Percentiles rank a stretch among this genome's conserved stretches.
phyloP scores from a whole-genome alignment of 2,329 filamentous ascomycete genomes.

The Aureobasidium sp. region DNA sequence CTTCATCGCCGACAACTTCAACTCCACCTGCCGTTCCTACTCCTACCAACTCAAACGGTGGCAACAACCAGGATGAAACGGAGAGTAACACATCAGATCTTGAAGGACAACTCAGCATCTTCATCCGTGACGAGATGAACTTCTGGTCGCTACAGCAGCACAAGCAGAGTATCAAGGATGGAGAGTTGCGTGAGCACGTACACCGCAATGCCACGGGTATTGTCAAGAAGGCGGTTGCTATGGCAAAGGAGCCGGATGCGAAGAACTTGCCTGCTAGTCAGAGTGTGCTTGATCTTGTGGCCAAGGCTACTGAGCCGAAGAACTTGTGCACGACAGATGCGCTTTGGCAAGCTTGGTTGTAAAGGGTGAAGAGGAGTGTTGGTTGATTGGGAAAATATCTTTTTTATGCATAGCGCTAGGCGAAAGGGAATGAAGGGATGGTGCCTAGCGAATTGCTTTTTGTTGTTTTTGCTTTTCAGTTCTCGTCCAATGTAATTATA shows the following conservation, averaged over 20 bases:
- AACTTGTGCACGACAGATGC: conserved; percentile 91
- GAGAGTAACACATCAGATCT: conserved; percentile 63
- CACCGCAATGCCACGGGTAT: conserved; percentile 91
- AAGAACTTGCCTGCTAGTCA: conserved; percentile 91
- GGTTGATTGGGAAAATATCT: not conserved
- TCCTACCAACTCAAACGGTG: conserved; percentile 21
- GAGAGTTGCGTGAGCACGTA: conserved; percentile 80
- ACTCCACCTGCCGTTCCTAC: conserved; percentile 21
- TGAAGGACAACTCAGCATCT: conserved; percentile 94
- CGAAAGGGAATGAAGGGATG: conserved; percentile 5
- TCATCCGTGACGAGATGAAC: conserved; percentile 98
- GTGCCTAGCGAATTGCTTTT: conserved; percentile 12
- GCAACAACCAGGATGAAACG: conserved; percentile 12
- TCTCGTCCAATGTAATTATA: not conserved
- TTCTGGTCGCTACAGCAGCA: conserved; percentile 94
- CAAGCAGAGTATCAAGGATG: conserved; percentile 68
- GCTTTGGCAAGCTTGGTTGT: conserved; percentile 96
- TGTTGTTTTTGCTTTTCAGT: not conserved
- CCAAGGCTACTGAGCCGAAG: conserved; percentile 92
- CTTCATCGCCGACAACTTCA: conserved; percentile 25
- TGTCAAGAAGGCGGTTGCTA: conserved; percentile 87
- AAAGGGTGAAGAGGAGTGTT: not conserved
- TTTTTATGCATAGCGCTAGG: conserved; percentile 19
- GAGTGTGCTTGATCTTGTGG: conserved; percentile 94
- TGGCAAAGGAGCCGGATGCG: conserved; percentile 73